Evolutionary conservation across 192 early-diverging fungal genomes (phyloP), one percentile per base, ranked within the genome.

Genomic region (Coemansia pectinata): DNA sequence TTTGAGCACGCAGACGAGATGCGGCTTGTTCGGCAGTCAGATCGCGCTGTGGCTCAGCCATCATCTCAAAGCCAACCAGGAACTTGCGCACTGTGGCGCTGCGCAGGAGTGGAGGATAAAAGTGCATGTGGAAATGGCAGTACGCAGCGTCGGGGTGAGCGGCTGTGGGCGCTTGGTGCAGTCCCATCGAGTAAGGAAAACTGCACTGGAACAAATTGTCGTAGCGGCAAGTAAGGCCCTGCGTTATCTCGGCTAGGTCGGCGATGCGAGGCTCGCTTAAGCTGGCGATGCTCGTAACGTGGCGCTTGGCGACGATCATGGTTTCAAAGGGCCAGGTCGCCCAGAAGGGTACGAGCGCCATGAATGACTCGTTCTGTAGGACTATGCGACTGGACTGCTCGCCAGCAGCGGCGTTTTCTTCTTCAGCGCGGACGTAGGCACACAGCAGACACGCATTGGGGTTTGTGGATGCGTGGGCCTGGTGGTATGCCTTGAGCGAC

Each of bases 131-230:
- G 33, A 99, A 73, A 76, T 96, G 95, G 27, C 87, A 84, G 63
- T 82, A 83, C 1, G 71, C 67, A 2, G 76, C 69, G 47, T 90
- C 79, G 3, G 87, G 78, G 10, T 85, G 70, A 0, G 70, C 81
- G 53, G 87, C 85, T 2, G 89, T 81, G 0, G 96, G 96, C 1
- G 94, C 86, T 62, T 94, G 91, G 77, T 99, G 97, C 62, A 99
- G 74, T 1, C 96, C 96, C 95, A 97, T 97, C 2, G 94, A 95
- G 77, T 99, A 99, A 1, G 97, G 96, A 79, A 99, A 99, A 25
- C 90, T 91, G 70, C 88, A 91, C 59, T 88, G 60, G 73, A 99
- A 99, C 21, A 99, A 53, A 71, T 97, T 96, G 71, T 99, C 97
- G 81, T 99, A 99, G 10, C 90, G 87, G 59, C 88, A 90, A 5